Percentiles rank a stretch among this genome's conserved stretches.
Evolutionary conservation across 1,139 yeast genomes (phyloP).

Genomic region (Geotrichum fermentans): DNA sequence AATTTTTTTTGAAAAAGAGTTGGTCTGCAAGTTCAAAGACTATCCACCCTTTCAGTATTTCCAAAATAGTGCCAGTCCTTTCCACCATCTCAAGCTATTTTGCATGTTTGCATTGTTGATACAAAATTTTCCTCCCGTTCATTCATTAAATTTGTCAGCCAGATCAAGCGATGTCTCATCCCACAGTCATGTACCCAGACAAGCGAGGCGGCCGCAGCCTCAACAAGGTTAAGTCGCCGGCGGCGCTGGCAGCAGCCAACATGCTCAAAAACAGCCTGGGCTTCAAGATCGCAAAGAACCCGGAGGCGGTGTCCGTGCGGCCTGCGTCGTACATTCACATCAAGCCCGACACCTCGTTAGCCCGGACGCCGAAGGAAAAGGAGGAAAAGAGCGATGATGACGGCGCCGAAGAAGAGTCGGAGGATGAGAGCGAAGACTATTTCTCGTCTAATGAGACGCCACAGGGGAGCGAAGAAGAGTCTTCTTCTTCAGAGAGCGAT

Average conservation of each 20-base stretch:
- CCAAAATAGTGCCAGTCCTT: no score
- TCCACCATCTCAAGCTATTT: no score
- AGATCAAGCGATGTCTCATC: constrained; percentile 13
- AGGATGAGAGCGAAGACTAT: constrained; percentile 12
- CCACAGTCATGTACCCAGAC: constrained; percentile 13
- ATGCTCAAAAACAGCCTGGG: constrained; percentile 11
- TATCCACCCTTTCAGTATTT: no score
- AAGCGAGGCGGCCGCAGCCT: constrained; percentile 4
- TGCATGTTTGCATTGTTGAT: no score
- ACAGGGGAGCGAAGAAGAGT: not conserved
- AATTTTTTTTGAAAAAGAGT: no score
- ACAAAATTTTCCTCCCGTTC: no score
- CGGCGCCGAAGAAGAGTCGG: constrained; percentile 7
- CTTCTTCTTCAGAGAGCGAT: not conserved
- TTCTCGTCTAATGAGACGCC: not conserved
- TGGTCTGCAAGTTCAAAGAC: no score
- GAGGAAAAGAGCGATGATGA: not conserved
- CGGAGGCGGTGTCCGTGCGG: constrained; percentile 39
- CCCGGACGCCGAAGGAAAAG: constrained; percentile 3
- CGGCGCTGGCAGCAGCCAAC: constrained; percentile 9
- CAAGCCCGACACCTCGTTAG: constrained; percentile 23
- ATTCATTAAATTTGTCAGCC: no score
- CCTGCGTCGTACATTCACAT: constrained; percentile 23
- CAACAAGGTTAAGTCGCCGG: constrained; percentile 10
- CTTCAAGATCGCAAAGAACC: constrained; percentile 42